phyloP scores from a whole-genome alignment of 2,329 filamentous ascomycete species.

The Eurotiales sp. region DNA sequence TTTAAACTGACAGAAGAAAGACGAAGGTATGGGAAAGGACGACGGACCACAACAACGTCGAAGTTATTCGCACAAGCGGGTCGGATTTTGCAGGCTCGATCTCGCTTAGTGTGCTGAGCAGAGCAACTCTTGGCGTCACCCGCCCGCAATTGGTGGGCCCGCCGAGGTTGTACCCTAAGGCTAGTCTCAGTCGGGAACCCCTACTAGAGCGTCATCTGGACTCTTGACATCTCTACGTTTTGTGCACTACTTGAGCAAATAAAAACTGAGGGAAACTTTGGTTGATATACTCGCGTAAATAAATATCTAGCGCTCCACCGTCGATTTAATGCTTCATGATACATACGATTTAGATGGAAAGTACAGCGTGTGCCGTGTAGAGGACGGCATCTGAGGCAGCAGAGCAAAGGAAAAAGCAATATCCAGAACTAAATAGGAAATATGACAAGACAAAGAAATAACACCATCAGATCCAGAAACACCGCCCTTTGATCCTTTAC shows the following conservation, averaged over 20 bases:
- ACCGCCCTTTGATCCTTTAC: conserved; percentile 25
- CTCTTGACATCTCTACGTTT: no score
- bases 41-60: conserved; percentile 25
- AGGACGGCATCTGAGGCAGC: conserved; percentile 3
- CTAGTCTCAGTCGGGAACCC: conserved; percentile 26
- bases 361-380: conserved; percentile 12
- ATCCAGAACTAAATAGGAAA: neutral
- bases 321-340: conserved; percentile 9
- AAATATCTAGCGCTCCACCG: neutral
- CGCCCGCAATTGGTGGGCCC: conserved; percentile 22
- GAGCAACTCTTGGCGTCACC: conserved; percentile 40
- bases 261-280: no score
- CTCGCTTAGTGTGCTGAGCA: conserved; percentile 42
- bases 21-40: conserved; percentile 26
- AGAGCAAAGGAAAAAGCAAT: conserved; percentile 3
- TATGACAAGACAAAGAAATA: conserved; percentile 14
- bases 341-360: conserved; percentile 15
- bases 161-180: conserved; percentile 30
- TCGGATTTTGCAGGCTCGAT: conserved; percentile 29
- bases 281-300: neutral
- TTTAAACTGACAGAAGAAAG: conserved; percentile 31
- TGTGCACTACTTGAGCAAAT: no score
- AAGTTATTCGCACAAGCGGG: conserved; percentile 23
- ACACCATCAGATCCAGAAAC: conserved; percentile 29
- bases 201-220: no score